Evolutionary conservation across 192 early-diverging fungal genomes (phyloP).

Genomic region (Glomus cerebriforme): DNA sequence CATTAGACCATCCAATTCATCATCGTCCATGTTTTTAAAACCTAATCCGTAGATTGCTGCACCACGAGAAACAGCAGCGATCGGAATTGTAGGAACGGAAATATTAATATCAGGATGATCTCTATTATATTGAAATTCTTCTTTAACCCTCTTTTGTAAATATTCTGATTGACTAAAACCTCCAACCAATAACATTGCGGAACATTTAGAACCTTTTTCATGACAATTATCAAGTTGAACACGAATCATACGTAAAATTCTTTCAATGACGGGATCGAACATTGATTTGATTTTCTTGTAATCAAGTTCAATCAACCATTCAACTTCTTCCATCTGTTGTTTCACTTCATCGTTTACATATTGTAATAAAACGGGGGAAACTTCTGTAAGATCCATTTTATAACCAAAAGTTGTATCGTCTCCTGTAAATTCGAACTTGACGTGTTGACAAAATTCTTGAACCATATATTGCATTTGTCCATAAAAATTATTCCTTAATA

Average conservation of each 20-base stretch:
- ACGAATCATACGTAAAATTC: background rate
- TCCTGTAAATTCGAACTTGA: background rate
- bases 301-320: background rate
- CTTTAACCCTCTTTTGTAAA: background rate
- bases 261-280: background rate
- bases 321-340: background rate
- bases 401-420: background rate
- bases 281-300: background rate
- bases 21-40: slow-evolving; percentile 46
- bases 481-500: background rate
- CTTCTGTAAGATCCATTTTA: background rate
- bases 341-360: background rate
- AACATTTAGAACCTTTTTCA: background rate
- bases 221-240: background rate
- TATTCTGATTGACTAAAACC: background rate
- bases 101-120: slow-evolving; percentile 3
- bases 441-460: background rate
- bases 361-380: background rate
- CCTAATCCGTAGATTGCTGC: background rate
- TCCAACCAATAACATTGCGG: background rate
- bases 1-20: slow-evolving; percentile 31
- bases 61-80: slow-evolving; percentile 55
- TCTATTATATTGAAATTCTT: slow-evolving; percentile 21
- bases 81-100: slow-evolving; percentile 45
- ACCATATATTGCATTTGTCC: background rate